Conservation (phyloP, 2,329 filamentous ascomycete species). For the Aspergillus fischeri region DNA sequence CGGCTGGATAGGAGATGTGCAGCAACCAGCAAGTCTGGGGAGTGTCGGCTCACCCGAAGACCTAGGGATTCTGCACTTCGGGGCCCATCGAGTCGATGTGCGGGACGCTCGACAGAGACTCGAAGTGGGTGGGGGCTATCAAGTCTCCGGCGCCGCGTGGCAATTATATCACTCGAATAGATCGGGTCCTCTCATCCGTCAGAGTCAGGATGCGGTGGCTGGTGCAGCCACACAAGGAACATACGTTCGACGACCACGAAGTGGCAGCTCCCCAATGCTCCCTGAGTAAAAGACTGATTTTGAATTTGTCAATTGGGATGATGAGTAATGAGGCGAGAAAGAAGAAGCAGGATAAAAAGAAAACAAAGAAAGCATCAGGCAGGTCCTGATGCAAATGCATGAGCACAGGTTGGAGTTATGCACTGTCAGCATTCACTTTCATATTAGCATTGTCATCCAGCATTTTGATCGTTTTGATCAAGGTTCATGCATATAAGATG, state of each 20-base stretch:
- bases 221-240: slow-evolving; percentile 15
- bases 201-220: slow-evolving; percentile 17
- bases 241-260: slow-evolving; percentile 22
- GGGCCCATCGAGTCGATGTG: slow-evolving; percentile 29
- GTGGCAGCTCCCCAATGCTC: slow-evolving; percentile 19
- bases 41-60: background rate
- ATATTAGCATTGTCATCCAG: background rate
- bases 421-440: background rate
- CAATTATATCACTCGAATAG: slow-evolving; percentile 25
- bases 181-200: slow-evolving; percentile 25
- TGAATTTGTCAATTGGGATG: background rate
- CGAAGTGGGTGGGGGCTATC: slow-evolving; percentile 13
- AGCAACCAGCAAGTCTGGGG: background rate
- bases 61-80: slow-evolving; percentile 17
- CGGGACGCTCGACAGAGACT: slow-evolving; percentile 25
- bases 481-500: background rate
- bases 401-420: background rate
- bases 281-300: background rate
- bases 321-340: background rate
- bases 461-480: no score
- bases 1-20: slow-evolving; percentile 19
- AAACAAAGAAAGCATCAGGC: background rate
- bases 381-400: background rate
- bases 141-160: slow-evolving; percentile 15
- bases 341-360: background rate